Evolutionary conservation across 352 stramenopile species (phyloP), one percentile per base, ranked within the genome.

Genomic region (Pythium dissimile): DNA sequence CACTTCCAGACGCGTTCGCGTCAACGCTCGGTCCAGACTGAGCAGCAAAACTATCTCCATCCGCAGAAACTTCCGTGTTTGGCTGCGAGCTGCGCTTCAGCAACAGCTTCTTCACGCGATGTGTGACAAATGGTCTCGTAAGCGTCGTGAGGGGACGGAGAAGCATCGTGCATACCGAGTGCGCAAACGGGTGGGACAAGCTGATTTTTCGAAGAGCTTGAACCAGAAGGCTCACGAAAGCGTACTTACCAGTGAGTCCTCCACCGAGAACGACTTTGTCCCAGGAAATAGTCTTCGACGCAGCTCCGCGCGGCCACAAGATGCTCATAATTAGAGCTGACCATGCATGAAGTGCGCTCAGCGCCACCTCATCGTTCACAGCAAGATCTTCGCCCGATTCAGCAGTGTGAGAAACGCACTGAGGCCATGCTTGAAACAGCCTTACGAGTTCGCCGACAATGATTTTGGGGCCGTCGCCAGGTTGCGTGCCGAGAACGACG

Each of bases 281-380:
- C 81, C 80, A 91, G 0, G 84, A 82, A 37, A 92, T 83, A 16
- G 77, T 73, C 44, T 94, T 94, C 15, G 59, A 62, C 15, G 75
- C 77, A 13, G 79, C 77, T 2, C 81, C 84, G 37, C 86, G 84
- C 4, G 86, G 86, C 86, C 86, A 95, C 46, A 94, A 69, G 35
- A 95, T 88, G 50, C 82, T 92, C 83, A 94, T 92, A 30, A 93
- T 88, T 30, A 95, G 61, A 12, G 81, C 82, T 4, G 77, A 80
- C 86, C 86, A 95, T 3, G 84, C 86, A 49, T 95, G 84, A 30
- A 95, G 57, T n/a, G 67, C 76, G 56, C 79, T 93, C 30, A 95
- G 31, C 11, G 84, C 76, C n/a, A 49, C 46, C 50, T 92, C 81
- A 44, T 94, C 82, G 12, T 67, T 62, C n/a, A 94, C 75, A 38